These are phyloP conservation scores for Pelargonium fulgidum DNA, from an alignment of 441 rosid species.

Conservation along the genomic window DNA sequence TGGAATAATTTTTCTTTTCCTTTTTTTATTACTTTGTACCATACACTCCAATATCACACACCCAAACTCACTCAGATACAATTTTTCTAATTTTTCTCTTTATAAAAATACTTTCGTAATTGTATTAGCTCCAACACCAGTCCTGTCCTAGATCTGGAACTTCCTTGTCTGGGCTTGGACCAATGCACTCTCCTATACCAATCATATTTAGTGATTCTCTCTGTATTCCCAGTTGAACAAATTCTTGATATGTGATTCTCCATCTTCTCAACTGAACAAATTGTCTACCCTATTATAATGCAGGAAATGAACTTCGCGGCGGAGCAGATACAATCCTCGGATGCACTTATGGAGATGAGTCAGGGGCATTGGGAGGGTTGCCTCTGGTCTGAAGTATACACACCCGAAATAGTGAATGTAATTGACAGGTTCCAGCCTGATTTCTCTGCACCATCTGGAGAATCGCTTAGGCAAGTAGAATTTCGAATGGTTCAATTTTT, in stretches of 20 bases:
- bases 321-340: conserved; percentile 63
- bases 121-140: too few relatives aligned
- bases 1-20: too few relatives aligned
- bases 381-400: conserved; percentile 50
- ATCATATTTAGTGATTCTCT: background rate
- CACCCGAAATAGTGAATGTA: conserved; percentile 48
- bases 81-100: too few relatives aligned
- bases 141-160: too few relatives aligned
- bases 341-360: conserved; percentile 70
- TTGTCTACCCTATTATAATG: conserved; percentile 24
- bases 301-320: conserved; percentile 77
- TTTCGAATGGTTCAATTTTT: conserved; percentile 84
- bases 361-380: conserved; percentile 86
- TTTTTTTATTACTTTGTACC: too few relatives aligned
- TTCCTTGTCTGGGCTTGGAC: background rate
- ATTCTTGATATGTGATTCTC: too few relatives aligned
- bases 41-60: too few relatives aligned
- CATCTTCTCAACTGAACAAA: background rate
- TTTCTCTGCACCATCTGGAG: conserved; percentile 77
- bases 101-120: too few relatives aligned
- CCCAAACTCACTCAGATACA: too few relatives aligned
- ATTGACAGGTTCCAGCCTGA: conserved; percentile 74
- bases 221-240: too few relatives aligned
- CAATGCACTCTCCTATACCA: background rate
- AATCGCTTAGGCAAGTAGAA: conserved; percentile 85